These are phyloP conservation scores for Pythium insidiosum DNA, from an alignment of 352 stramenopile genomes.

Conservation along the genomic window DNA sequence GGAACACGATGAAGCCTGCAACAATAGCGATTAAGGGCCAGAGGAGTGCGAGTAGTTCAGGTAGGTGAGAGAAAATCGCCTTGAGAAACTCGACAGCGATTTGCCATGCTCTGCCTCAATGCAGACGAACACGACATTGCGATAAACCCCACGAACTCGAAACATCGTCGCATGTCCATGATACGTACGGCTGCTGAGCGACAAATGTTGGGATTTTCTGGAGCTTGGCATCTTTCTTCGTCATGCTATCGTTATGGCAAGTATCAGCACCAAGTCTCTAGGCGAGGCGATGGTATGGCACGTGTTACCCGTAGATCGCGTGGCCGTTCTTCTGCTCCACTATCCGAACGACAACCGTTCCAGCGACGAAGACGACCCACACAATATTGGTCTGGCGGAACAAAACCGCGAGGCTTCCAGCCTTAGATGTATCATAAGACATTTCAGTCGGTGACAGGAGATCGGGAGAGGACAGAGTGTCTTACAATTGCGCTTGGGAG, in stretches of 20 bases:
- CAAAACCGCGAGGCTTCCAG: constrained; percentile 61
- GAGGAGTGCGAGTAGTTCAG: constrained; percentile 40
- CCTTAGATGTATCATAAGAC: constrained; percentile 24
- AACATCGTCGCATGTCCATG: too few relatives aligned
- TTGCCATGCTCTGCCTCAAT: too few relatives aligned
- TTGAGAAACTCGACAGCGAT: constrained; percentile 66
- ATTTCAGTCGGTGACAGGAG: too few relatives aligned
- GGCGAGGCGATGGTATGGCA: not conserved
- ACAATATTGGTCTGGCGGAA: constrained; percentile 90
- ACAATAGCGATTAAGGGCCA: constrained; percentile 70
- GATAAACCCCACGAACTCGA: too few relatives aligned
- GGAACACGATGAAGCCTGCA: constrained; percentile 41
- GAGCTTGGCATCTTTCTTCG: constrained; percentile 16
- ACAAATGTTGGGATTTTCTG: constrained; percentile 4
- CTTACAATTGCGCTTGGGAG: constrained; percentile 58
- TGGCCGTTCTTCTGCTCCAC: constrained; percentile 56
- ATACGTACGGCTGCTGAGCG: constrained; percentile 5
- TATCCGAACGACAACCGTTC: constrained; percentile 56
- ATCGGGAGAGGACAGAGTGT: too few relatives aligned
- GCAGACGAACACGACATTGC: too few relatives aligned
- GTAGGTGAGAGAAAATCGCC: constrained; percentile 40
- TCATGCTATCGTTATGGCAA: not conserved
- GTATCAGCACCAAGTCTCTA: not conserved
- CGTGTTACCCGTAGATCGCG: constrained; percentile 60
- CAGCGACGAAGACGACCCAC: constrained; percentile 85